Base-by-base conservation (phyloP, 2,329 filamentous ascomycete species). In the Colletotrichum falcatum region DNA sequence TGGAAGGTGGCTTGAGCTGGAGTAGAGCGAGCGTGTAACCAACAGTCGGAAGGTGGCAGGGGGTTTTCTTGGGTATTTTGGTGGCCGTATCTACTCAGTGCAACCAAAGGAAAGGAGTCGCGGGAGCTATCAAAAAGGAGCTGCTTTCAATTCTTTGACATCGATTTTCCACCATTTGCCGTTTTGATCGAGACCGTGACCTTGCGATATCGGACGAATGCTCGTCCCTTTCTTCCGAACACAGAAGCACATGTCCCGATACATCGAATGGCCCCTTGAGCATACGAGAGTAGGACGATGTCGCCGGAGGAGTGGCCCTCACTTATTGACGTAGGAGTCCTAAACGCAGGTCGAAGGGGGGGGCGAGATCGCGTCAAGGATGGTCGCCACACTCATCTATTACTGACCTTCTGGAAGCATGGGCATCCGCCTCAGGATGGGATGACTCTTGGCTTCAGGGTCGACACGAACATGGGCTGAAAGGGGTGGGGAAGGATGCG, bases 351-450 rank as follows among this genome's bases (percentile, higher is more conserved):
- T 56, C 56, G 61, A 70, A 44, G n/a, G n/a, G 46, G n/a, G 30
- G n/a, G 56, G 30, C n/a, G 3, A 39, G 23, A 70, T 70, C 56
- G 18, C 42, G 16, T 37, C 67, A 35, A 61, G 56, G 33, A 42
- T 62, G 46, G 28, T 30, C 28, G 46, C 35, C 56, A 56, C 14
- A 39, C n/a, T 48, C 28, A 14, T 28, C 63, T 66, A 61, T 56
- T 61, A 48, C n/a, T 48, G 30, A 33, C 33, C 63, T 70, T 70
- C 63, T 66, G 61, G 55, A 66, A 66, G 56, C 56, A 66, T 23
- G n/a, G 63, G n/a, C 49, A 55, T 49, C 49, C 12, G 33, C 51
- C 48, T 58, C 23, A 44, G 55, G 63, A 51, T 66, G 67, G 67
- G 63, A 70, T 35, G 48, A 44, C 30, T 49, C 28, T 23, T 55